Base-by-base conservation (phyloP, 768 basidiomycete species). In the Leccinum broughii region DNA sequence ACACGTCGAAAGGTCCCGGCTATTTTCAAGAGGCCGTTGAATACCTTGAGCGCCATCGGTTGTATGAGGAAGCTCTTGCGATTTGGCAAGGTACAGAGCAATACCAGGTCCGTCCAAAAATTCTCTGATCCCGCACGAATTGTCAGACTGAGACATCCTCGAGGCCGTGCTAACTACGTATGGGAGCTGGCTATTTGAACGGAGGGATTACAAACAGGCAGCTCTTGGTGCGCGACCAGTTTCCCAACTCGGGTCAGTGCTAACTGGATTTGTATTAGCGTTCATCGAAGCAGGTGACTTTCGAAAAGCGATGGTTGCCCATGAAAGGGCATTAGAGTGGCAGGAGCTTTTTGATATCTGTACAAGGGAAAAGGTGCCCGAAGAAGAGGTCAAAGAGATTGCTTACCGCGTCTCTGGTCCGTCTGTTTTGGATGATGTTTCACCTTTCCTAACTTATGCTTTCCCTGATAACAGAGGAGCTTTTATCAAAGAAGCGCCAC, bases 281-380 rank as follows among this genome's bases (percentile, higher is more conserved):
- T 97, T 95, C 75, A 72, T 83, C 0, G 83, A 92, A 63, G 92
- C 90, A 8, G 72, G 75, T 4, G 79, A 84, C 56, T 75, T 78
- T 1, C 70, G 79, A 5, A 94, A 93, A 61, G 93, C 95, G 1
- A 87, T 99, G 83, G 80, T 89, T 9, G 88, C 95, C 0, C 86
- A 95, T 67, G 95, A 98, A 73, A 89, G 87, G 58, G 90, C 90
- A 0, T 77, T 93, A 34, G 85, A 90, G 56, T 99, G 96, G 96
- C 87, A 90, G 67, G 93, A 95, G 64, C 78, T 97, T 0, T 98
- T 99, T 72, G 87, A 91, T 26, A 77, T 97, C 28, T 90, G 90
- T 3, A 66, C 83, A 22, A 78, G 78, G 28, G 79, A 83, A 52
- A 75, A 80, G 2, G 66, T 84, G 10, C 60, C 79, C 0, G 75